phyloP scores from a whole-genome alignment of 2,329 filamentous ascomycete species.

The Nannizzia gypsea region DNA sequence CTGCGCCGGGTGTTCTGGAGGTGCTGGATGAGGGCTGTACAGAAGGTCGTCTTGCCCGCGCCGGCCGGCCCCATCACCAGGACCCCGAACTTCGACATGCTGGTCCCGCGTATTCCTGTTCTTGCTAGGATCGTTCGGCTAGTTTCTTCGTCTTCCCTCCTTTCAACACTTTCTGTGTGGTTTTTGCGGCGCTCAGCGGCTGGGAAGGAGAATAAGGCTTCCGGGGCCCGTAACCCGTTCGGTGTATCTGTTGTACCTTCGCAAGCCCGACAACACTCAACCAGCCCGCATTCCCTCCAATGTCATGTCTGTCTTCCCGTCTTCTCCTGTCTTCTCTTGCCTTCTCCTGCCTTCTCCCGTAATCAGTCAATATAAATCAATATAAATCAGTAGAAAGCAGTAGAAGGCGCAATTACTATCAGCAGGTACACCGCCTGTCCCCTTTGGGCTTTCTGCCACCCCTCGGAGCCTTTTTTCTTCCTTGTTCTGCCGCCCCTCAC shows the following conservation, averaged over 20 bases:
- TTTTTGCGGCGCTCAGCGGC: not conserved
- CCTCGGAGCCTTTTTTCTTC: not conserved
- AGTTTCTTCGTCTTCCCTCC: not conserved
- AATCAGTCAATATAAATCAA: no score
- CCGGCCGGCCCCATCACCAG: conserved; percentile 95
- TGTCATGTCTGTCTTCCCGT: no score
- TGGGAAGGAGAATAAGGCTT: not conserved
- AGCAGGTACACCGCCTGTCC: not conserved
- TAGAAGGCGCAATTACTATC: no score
- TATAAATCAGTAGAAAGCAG: no score
- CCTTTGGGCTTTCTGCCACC: not conserved
- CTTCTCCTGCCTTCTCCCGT: no score
- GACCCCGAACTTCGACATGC: conserved; percentile 86
- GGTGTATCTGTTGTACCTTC: not conserved
- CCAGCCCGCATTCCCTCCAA: no score
- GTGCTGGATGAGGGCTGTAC: conserved; percentile 82
- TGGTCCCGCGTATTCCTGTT: conserved; percentile 2
- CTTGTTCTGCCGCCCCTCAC: conserved; percentile 5
- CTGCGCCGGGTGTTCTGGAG: conserved; percentile 83
- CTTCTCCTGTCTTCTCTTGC: no score
- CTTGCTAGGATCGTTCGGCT: not conserved
- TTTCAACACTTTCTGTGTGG: not conserved
- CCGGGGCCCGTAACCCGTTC: not conserved
- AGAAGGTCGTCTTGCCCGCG: conserved; percentile 96
- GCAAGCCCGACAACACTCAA: no score